phyloP scores from a whole-genome alignment of 2,329 filamentous ascomycete species.

The Colletotrichum incanum region DNA sequence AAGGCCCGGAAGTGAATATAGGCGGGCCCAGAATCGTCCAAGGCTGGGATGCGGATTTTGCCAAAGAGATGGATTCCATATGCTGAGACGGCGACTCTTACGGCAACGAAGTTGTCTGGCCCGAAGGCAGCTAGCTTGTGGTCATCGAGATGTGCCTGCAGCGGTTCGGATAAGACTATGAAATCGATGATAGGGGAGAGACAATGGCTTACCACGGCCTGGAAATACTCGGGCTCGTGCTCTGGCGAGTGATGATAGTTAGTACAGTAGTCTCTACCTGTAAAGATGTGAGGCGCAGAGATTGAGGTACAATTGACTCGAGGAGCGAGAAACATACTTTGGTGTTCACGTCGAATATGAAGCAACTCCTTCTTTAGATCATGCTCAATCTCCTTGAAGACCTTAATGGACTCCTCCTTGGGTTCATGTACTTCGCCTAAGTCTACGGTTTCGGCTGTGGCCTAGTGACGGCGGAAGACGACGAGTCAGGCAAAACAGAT shows the following conservation, averaged over 20 bases:
- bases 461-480: slow-evolving; percentile 51
- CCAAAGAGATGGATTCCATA: slow-evolving; percentile 67
- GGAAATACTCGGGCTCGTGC: slow-evolving; percentile 70
- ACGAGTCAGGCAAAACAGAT: background rate
- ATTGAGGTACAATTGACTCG: background rate
- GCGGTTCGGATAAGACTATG: slow-evolving; percentile 18
- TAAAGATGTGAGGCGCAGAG: background rate
- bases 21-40: slow-evolving; percentile 54
- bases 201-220: slow-evolving; percentile 56
- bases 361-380: slow-evolving; percentile 68
- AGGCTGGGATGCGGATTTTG: slow-evolving; percentile 63
- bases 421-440: slow-evolving; percentile 64
- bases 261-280: slow-evolving; percentile 7
- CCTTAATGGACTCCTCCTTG: slow-evolving; percentile 66
- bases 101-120: slow-evolving; percentile 58
- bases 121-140: slow-evolving; percentile 55
- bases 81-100: slow-evolving; percentile 62
- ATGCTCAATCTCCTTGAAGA: slow-evolving; percentile 64
- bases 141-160: slow-evolving; percentile 54
- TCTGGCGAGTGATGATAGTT: slow-evolving; percentile 52
- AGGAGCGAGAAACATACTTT: slow-evolving; percentile 53
- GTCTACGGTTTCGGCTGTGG: slow-evolving; percentile 68
- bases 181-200: no score
- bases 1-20: slow-evolving; percentile 67
- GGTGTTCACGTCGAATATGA: slow-evolving; percentile 62